Evolutionary conservation across 805 yeast species (phyloP).

Genomic region (Komagataella pseudopastoris): DNA sequence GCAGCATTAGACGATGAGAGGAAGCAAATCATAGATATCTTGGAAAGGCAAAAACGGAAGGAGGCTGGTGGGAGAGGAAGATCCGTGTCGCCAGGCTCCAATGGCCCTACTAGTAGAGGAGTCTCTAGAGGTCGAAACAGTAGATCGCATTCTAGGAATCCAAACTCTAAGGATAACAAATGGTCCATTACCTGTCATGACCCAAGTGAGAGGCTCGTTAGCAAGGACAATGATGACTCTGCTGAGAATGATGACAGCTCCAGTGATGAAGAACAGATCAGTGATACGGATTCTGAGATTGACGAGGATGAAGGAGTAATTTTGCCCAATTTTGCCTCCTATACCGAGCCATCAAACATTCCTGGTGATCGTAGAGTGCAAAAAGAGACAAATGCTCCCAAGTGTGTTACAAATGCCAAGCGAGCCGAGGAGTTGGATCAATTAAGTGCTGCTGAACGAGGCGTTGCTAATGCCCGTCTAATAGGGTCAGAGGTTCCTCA

Average conservation of each 20-base stretch:
- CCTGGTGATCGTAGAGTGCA: conserved; percentile 9
- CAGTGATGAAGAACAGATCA: conserved; percentile 48
- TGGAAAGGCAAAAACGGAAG: conserved; percentile 13
- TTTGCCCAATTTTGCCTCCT: conserved; percentile 40
- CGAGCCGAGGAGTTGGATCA: conserved; percentile 40
- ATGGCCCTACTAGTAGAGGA: not conserved
- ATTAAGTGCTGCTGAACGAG: conserved; percentile 44
- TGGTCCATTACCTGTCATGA: conserved; percentile 64
- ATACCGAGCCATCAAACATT: conserved; percentile 2
- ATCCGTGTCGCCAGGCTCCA: conserved; percentile 4
- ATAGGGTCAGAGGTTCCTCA: conserved; percentile 20
- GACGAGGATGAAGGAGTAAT: conserved; percentile 50
- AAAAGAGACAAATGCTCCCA: conserved; percentile 13
- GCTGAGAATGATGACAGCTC: conserved; percentile 7
- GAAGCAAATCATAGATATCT: conserved; percentile 14
- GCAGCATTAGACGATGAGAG: conserved; percentile 20
- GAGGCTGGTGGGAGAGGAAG: conserved; percentile 8
- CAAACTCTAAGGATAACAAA: conserved; percentile 13
- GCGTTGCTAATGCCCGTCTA: conserved; percentile 40
- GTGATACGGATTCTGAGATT: conserved; percentile 47
- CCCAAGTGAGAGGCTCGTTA: conserved; percentile 50
- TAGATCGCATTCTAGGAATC: conserved; percentile 5
- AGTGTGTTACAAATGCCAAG: conserved; percentile 23
- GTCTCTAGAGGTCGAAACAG: conserved; percentile 10
- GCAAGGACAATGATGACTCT: conserved; percentile 6